Conservation (phyloP, 805 yeast genomes). For the Saccharomycopsis amapae region DNA sequence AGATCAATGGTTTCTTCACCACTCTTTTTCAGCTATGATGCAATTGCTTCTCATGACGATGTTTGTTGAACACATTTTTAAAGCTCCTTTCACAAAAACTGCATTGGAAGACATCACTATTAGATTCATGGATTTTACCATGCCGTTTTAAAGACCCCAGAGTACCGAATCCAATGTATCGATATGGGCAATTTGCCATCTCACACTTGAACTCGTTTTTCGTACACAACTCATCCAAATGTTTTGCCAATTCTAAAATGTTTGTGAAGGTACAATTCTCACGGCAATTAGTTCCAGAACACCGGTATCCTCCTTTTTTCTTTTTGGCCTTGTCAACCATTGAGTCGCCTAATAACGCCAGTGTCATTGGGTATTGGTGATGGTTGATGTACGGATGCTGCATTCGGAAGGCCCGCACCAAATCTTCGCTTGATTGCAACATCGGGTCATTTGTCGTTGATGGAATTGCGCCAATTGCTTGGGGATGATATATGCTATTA, state of each 20-base stretch:
- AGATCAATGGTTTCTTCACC: not conserved
- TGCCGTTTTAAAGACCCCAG: slow-evolving; percentile 20
- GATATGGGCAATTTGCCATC: slow-evolving; percentile 13
- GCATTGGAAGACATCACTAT: slow-evolving; percentile 11
- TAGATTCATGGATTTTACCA: slow-evolving; percentile 11
- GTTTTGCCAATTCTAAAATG: slow-evolving; percentile 17
- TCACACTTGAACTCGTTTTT: slow-evolving; percentile 18
- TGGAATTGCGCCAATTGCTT: no score
- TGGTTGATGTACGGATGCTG: no score
- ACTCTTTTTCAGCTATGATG: slow-evolving; percentile 4
- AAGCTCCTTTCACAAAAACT: slow-evolving; percentile 12
- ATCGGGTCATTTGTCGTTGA: no score
- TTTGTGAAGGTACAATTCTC: slow-evolving; percentile 14
- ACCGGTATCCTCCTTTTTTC: slow-evolving; percentile 21
- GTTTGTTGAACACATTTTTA: slow-evolving; percentile 13
- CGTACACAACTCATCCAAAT: slow-evolving; percentile 15
- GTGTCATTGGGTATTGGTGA: slow-evolving; percentile 7
- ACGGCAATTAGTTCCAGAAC: slow-evolving; percentile 17
- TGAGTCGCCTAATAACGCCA: slow-evolving; percentile 6
- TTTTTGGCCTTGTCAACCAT: slow-evolving; percentile 15
- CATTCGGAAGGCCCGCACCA: no score
- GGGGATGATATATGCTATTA: no score
- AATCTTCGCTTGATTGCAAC: no score
- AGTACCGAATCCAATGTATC: slow-evolving; percentile 20
- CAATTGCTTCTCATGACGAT: slow-evolving; percentile 17